Percentiles rank a stretch among this genome's conserved stretches.
These are phyloP conservation scores for Lotmaria passim DNA, from an alignment of 208 protist genomes.

Conservation along the genomic window DNA sequence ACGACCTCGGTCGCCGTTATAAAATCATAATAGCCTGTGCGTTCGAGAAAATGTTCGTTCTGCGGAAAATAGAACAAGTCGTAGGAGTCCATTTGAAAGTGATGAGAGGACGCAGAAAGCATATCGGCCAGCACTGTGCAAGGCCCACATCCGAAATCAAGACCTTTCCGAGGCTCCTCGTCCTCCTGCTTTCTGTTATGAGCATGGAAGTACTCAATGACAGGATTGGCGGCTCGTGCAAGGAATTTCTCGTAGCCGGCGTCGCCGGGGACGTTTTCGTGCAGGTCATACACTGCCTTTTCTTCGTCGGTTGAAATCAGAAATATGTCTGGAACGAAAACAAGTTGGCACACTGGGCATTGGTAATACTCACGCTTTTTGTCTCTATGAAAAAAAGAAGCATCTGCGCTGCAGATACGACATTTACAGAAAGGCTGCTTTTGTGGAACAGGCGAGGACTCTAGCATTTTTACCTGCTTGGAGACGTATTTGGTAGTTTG, in stretches of 20 bases:
- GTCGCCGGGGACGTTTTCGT: conserved; percentile 46
- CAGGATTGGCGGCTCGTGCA: conserved; percentile 31
- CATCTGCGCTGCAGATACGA: conserved; percentile 28
- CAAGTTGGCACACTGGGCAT: conserved; percentile 38
- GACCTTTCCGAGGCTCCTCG: conserved; percentile 10
- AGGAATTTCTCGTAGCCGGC: conserved; percentile 52
- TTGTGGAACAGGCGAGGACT: background rate
- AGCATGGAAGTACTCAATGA: conserved; percentile 30
- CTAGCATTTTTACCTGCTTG: background rate
- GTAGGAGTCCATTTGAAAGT: conserved; percentile 39
- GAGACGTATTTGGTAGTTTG: background rate
- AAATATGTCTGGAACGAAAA: conserved; percentile 49
- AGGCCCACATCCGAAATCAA: conserved; percentile 69
- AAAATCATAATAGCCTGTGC: conserved; percentile 43
- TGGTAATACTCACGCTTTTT: conserved; percentile 41
- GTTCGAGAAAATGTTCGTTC: background rate
- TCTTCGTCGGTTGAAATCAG: conserved; percentile 34
- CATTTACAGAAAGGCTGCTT: conserved; percentile 9
- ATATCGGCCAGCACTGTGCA: conserved; percentile 38
- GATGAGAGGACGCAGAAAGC: conserved; percentile 18
- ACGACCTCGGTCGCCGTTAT: conserved; percentile 57
- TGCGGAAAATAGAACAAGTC: conserved; percentile 57
- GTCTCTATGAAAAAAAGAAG: conserved; percentile 34
- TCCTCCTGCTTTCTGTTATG: background rate
- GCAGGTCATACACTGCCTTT: conserved; percentile 57